Base-by-base conservation (phyloP, 1,284 basidiomycete species). In the Marasmius fiardii region DNA sequence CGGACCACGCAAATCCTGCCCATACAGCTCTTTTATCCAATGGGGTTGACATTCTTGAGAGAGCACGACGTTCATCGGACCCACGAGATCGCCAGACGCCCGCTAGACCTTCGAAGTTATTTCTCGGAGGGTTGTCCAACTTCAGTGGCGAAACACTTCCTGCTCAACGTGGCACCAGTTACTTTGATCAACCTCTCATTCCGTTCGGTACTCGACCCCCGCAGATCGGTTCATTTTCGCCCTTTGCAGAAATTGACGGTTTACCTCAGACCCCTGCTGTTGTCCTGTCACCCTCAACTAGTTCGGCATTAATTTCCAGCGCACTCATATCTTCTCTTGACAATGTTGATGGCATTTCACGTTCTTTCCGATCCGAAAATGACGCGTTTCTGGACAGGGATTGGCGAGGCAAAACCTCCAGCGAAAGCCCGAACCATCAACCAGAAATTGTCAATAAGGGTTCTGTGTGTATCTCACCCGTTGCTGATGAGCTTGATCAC, bases 251-350 rank as follows among this genome's bases (percentile, higher is more conserved):
- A 55, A 61, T 66, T 60, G 44, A 60, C 59, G 11, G 58, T 56
- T 43, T 43, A 44, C 51, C 60, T 20, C 56, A 60, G 51, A 62
- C 64, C 4, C 61, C 66, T 10, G 58, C 63, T 18, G 56, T 67
- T 41, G 55, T 53, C 50, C 52, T 72, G 16, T 74, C 75, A 23
- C 77, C 77, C 3, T 72, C 28, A 18, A 55, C 74, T 12, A 74
- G 77, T 5, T 71, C 79, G 52, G 77, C 77, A n/a, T 71, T 81
- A 54, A 82, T 88, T 56, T 81, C 84, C 31, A 77, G 76, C 49
- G 77, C 79, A 61, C 71, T 86, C 43, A 81, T 85, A 61, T 74
- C 75, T 48, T 80, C 85, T 16, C 69, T 88, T 12, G 83, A 87
- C 56, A 68, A 64, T 34, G 55, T 49, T 23, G 71, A 73, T 54